phyloP scores from a whole-genome alignment of 306 rosid genomes.

The Crataegus laevigata region DNA sequence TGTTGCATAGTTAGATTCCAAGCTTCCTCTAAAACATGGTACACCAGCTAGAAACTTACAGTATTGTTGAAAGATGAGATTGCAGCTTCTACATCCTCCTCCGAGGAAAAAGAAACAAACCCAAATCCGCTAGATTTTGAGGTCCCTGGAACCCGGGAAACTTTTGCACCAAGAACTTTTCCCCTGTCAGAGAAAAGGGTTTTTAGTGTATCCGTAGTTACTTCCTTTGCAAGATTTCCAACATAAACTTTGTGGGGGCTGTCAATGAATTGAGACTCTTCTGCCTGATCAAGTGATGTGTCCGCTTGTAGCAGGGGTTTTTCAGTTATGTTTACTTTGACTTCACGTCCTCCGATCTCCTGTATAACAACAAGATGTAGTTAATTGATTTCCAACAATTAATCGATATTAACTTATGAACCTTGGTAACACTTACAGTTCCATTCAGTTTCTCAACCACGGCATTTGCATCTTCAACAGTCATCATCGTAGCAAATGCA shows the following conservation, averaged over 20 bases:
- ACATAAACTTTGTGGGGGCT: conserved; percentile 90
- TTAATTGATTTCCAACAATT: not conserved
- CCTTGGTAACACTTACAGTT: conserved; percentile 45
- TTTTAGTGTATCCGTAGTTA: conserved; percentile 60
- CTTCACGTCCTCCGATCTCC: conserved; percentile 77
- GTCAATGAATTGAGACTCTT: conserved; percentile 67
- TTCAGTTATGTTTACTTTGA: conserved; percentile 84
- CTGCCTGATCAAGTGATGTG: conserved; percentile 41
- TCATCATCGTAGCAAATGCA: conserved; percentile 73
- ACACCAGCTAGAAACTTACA: conserved; percentile 45
- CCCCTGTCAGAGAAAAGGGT: conserved; percentile 64
- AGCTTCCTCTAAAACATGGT: conserved; percentile 5
- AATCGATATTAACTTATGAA: not conserved
- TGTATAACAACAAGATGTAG: conserved; percentile 27
- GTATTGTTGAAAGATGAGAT: conserved; percentile 69
- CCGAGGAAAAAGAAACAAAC: conserved; percentile 75
- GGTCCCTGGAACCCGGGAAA: conserved; percentile 89
- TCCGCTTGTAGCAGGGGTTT: conserved; percentile 51
- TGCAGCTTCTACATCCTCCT: conserved; percentile 83
- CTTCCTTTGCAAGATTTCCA: conserved; percentile 84
- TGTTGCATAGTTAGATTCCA: not conserved
- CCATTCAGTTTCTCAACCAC: conserved; percentile 79
- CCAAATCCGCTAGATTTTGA: conserved; percentile 84
- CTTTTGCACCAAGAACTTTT: conserved; percentile 78
- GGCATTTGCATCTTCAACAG: conserved; percentile 77